Evolutionary conservation across 345 rosid species (phyloP), one percentile per base, ranked within the genome.

Genomic region (Melaleuca quinquenervia): DNA sequence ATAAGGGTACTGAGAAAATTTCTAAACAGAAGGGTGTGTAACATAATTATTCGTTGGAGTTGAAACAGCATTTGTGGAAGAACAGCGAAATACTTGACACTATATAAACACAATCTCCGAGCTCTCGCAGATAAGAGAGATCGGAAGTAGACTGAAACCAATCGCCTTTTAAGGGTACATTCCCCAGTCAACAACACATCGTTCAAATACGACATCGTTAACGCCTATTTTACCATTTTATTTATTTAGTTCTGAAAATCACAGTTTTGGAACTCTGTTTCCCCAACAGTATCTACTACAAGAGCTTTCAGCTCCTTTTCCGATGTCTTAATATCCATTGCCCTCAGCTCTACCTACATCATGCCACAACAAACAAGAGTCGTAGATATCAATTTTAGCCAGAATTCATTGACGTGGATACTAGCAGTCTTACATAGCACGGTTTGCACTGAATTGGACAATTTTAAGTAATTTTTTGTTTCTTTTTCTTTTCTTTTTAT

Each of bases 241-340:
- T n/a, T n/a, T n/a, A n/a, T n/a, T n/a, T n/a, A n/a, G n/a, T n/a
- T n/a, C n/a, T n/a, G 54, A 80, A 26, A 56, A 88, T n/a, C 44
- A 51, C 53, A 80, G 70, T 13, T 41, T 45, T 48, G 5, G 8
- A 91, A 93, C 90, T 92, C 90, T 3, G 88, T 82, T 87, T 94
- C 96, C 74, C 89, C 93, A 24, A 84, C 92, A 87, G 91, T 94
- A 86, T 95, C 98, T 84, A 92, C 90, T 54, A 88, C 85, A 84
- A 94, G 91, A 41, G 94, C 91, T 70, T 89, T 82, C 78, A 89
- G 90, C 90, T 92, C 94, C 88, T 91, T 94, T 87, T 94, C 94
- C 56, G 93, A 93, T 8, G 91, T 87, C 84, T 84, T 89, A 15
- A 85, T 50, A 70, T 91, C 95, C 92, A 93, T 84, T 48, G 86